Evolutionary conservation across 352 stramenopile genomes (phyloP).

Genomic region (Phytophthora meadii): DNA sequence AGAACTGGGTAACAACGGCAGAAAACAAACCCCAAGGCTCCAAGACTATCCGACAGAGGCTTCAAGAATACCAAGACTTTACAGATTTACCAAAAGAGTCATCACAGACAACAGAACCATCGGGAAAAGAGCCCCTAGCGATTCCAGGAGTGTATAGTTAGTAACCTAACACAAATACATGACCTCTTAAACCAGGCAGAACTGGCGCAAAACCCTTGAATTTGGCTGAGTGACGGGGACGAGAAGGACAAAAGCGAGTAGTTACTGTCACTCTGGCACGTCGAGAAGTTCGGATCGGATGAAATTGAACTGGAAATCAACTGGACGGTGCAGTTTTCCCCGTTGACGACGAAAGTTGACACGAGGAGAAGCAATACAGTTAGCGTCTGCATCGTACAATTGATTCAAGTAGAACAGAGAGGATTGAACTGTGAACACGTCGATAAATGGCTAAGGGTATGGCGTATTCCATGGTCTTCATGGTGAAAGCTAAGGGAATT

Average conservation of each 20-base stretch:
- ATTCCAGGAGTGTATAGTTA: too few relatives aligned
- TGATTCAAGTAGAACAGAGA: slow-evolving; percentile 1
- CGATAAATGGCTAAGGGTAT: not conserved
- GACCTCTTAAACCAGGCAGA: slow-evolving; percentile 13
- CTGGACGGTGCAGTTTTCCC: slow-evolving; percentile 26
- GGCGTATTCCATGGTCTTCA: not conserved
- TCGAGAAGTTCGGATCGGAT: slow-evolving; percentile 15
- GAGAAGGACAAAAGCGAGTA: slow-evolving; percentile 21
- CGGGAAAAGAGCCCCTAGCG: too few relatives aligned
- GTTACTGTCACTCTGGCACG: slow-evolving; percentile 33
- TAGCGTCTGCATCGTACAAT: not conserved
- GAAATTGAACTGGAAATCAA: slow-evolving; percentile 1
- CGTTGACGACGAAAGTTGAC: not conserved
- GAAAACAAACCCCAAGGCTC: too few relatives aligned
- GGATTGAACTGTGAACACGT: slow-evolving; percentile 18
- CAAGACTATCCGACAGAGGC: too few relatives aligned
- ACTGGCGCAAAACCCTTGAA: slow-evolving; percentile 24
- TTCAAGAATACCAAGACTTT: too few relatives aligned
- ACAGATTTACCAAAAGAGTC: too few relatives aligned
- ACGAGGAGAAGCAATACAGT: not conserved
- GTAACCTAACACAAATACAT: too few relatives aligned
- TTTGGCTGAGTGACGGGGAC: slow-evolving; percentile 12
- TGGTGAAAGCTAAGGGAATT: slow-evolving; percentile 1
- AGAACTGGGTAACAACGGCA: too few relatives aligned
- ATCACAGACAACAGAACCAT: too few relatives aligned